Evolutionary conservation across 441 rosid species (phyloP).

Genomic region (Gossypium gossypioides): DNA sequence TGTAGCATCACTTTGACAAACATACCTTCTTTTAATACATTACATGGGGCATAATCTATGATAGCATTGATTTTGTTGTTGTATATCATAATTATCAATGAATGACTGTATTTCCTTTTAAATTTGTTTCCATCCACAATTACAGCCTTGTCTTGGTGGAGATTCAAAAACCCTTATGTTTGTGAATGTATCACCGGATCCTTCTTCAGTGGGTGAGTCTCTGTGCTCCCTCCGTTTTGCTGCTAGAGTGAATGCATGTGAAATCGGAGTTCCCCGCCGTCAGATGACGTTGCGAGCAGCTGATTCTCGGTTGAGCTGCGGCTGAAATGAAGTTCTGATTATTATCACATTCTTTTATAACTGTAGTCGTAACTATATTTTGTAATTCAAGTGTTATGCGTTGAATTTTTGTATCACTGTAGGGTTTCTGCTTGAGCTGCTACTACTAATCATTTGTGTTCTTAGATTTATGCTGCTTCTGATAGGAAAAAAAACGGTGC

Average conservation of each 20-base stretch:
- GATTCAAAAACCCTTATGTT: conserved; percentile 95
- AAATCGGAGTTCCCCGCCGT: conserved; percentile 81
- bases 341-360: conserved; percentile 1
- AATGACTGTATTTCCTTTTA: neutral
- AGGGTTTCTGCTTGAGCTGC: neutral
- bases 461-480: conserved; percentile 3
- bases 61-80: neutral
- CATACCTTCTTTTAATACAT: neutral
- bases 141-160: conserved; percentile 94
- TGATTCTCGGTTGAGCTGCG: conserved; percentile 37
- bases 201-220: conserved; percentile 76
- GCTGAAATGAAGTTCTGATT: neutral
- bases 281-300: conserved; percentile 39
- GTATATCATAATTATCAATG: neutral
- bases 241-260: conserved; percentile 88
- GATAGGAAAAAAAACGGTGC: too few relatives aligned
- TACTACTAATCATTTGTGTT: conserved; percentile 23
- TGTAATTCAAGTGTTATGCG: neutral
- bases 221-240: conserved; percentile 91
- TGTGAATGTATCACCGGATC: conserved; percentile 82
- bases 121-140: neutral
- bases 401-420: neutral
- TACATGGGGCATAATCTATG: neutral
- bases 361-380: neutral
- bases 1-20: neutral